Percentiles rank a stretch among this genome's conserved stretches.
These are phyloP conservation scores for Cercospora nicotianae DNA, from an alignment of 2,329 filamentous ascomycete species.

Conservation along the genomic window DNA sequence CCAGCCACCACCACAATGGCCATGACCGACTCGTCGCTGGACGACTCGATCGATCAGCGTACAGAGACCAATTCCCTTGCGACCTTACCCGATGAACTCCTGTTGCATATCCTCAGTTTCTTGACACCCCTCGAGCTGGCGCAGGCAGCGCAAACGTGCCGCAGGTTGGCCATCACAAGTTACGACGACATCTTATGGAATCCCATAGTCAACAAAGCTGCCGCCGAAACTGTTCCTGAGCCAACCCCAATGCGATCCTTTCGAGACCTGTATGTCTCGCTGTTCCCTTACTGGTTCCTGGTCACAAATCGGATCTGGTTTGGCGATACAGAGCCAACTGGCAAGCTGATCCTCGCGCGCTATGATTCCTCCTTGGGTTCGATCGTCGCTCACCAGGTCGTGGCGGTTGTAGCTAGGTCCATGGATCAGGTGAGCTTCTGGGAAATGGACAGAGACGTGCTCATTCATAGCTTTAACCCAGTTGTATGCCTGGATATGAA, in stretches of 20 bases:
- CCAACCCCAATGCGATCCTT: slow-evolving; percentile 64
- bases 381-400: slow-evolving; percentile 77
- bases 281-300: slow-evolving; percentile 84
- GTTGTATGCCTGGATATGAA: slow-evolving; percentile 70
- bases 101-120: slow-evolving; percentile 60
- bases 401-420: slow-evolving; percentile 67
- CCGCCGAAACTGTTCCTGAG: slow-evolving; percentile 58
- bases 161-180: slow-evolving; percentile 58
- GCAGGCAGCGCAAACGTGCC: slow-evolving; percentile 62
- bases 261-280: slow-evolving; percentile 68
- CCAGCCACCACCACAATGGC: background rate
- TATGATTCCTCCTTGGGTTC: slow-evolving; percentile 71
- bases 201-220: slow-evolving; percentile 64
- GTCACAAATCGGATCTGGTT: slow-evolving; percentile 83
- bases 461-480: slow-evolving; percentile 50
- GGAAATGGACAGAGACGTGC: slow-evolving; percentile 57
- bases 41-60: background rate
- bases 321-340: slow-evolving; percentile 69
- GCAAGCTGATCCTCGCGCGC: slow-evolving; percentile 72
- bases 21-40: background rate
- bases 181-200: slow-evolving; percentile 71
- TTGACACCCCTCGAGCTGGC: slow-evolving; percentile 66
- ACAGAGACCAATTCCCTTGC: background rate
- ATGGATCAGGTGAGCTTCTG: slow-evolving; percentile 61
- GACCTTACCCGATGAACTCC: background rate